Evolutionary conservation across 352 stramenopile species (phyloP).

Genomic region (Phytophthora pisi): DNA sequence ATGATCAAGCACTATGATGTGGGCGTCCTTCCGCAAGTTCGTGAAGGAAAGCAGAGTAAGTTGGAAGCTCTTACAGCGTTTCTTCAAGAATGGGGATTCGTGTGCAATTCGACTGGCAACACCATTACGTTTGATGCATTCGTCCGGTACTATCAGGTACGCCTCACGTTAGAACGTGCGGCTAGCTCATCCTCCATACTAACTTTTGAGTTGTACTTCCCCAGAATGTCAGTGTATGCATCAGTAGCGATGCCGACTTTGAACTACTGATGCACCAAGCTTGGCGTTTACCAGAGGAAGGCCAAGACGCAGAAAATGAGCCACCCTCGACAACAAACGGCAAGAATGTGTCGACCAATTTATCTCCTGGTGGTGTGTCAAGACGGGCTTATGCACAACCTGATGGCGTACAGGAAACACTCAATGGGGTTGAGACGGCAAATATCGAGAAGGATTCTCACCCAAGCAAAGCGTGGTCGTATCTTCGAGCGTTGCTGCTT

Average conservation of each 20-base stretch:
- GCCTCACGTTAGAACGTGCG: conserved; percentile 1
- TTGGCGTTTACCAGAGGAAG: conserved; percentile 50
- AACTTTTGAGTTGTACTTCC: neutral
- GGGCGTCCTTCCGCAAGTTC: conserved; percentile 69
- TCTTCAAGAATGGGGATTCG: conserved; percentile 68
- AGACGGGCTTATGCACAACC: neutral
- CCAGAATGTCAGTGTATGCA: conserved; percentile 81
- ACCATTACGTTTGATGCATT: conserved; percentile 70
- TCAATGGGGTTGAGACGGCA: neutral
- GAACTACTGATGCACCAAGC: conserved; percentile 79
- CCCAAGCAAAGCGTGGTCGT: conserved; percentile 24
- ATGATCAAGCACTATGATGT: conserved; percentile 78
- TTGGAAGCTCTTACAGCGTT: conserved; percentile 69
- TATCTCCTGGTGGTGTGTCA: neutral
- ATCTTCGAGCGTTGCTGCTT: conserved; percentile 30
- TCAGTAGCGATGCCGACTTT: conserved; percentile 84
- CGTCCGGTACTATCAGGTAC: conserved; percentile 80
- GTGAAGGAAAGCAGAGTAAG: conserved; percentile 61
- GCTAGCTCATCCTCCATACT: neutral
- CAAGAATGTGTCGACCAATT: neutral
- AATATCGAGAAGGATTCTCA: neutral
- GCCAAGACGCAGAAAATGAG: conserved; percentile 15
- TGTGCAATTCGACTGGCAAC: conserved; percentile 33
- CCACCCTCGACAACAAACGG: neutral
- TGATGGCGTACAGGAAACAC: neutral